These are phyloP conservation scores for Malassezia furfur DNA, from an alignment of 1,284 basidiomycete species.

Conservation along the genomic window DNA sequence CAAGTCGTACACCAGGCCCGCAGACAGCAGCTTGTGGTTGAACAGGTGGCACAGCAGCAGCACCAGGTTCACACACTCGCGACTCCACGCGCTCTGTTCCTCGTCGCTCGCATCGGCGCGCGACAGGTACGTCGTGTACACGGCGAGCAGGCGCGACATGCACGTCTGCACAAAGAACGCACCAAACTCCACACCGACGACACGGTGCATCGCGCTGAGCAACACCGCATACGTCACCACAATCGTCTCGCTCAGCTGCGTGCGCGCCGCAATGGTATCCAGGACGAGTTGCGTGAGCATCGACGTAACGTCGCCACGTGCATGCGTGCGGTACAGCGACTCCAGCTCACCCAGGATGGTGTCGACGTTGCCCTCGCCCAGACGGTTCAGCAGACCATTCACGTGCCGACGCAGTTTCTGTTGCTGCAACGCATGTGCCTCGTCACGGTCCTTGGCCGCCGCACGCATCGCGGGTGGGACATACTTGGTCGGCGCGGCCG, in stretches of 20 bases:
- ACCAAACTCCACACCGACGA: slow-evolving; percentile 85
- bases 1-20: slow-evolving; percentile 77
- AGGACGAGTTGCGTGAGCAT: slow-evolving; percentile 70
- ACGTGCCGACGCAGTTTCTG: slow-evolving; percentile 67
- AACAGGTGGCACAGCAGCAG: slow-evolving; percentile 83
- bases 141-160: slow-evolving; percentile 22
- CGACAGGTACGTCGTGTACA: slow-evolving; percentile 13
- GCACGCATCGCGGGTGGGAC: slow-evolving; percentile 53
- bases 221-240: slow-evolving; percentile 84
- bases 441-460: slow-evolving; percentile 30
- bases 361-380: slow-evolving; percentile 73
- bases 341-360: slow-evolving; percentile 70
- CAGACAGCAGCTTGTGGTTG: slow-evolving; percentile 87
- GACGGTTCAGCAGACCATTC: slow-evolving; percentile 83
- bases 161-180: slow-evolving; percentile 43
- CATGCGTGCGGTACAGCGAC: slow-evolving; percentile 65
- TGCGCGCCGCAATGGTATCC: slow-evolving; percentile 69
- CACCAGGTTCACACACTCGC: slow-evolving; percentile 80
- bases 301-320: slow-evolving; percentile 75
- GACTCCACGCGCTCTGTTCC: slow-evolving; percentile 47
- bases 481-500: slow-evolving; percentile 42
- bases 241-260: slow-evolving; percentile 73
- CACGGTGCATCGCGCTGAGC: slow-evolving; percentile 70
- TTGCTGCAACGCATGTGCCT: slow-evolving; percentile 52
- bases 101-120: not conserved